A percentile compares a stretch with the other conserved stretches of the same genome.
phyloP scores from a whole-genome alignment of 306 rosid genomes.

The Cucumis hystrix region DNA sequence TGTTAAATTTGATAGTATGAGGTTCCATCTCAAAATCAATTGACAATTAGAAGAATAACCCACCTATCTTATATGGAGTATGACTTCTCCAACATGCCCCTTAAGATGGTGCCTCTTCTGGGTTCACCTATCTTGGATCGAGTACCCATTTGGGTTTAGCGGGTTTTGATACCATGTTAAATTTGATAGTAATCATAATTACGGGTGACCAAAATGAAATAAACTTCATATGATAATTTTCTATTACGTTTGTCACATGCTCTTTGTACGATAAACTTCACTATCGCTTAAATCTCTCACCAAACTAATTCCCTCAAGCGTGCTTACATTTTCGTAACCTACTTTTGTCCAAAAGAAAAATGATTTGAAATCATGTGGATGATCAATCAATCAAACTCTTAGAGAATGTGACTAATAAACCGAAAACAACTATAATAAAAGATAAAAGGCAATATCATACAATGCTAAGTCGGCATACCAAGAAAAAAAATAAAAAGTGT shows the following conservation, averaged over 20 bases:
- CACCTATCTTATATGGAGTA: too few species aligned
- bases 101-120: too few species aligned
- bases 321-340: neutral
- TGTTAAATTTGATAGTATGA: too few species aligned
- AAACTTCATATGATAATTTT: too few species aligned
- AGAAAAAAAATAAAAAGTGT: neutral
- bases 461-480: neutral
- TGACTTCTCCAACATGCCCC: too few species aligned
- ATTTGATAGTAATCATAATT: too few species aligned
- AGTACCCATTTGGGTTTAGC: too few species aligned
- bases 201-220: too few species aligned
- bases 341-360: neutral
- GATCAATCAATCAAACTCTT: neutral
- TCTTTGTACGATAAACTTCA: neutral
- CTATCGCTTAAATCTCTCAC: neutral
- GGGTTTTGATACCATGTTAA: too few species aligned
- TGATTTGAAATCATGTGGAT: neutral
- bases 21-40: too few species aligned
- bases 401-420: neutral
- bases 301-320: neutral
- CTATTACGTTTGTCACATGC: neutral
- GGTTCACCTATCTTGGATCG: too few species aligned
- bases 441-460: neutral
- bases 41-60: too few species aligned
- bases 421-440: neutral